These are phyloP conservation scores for Suillus decipiens DNA, from an alignment of 768 basidiomycete genomes.

Conservation along the genomic window DNA sequence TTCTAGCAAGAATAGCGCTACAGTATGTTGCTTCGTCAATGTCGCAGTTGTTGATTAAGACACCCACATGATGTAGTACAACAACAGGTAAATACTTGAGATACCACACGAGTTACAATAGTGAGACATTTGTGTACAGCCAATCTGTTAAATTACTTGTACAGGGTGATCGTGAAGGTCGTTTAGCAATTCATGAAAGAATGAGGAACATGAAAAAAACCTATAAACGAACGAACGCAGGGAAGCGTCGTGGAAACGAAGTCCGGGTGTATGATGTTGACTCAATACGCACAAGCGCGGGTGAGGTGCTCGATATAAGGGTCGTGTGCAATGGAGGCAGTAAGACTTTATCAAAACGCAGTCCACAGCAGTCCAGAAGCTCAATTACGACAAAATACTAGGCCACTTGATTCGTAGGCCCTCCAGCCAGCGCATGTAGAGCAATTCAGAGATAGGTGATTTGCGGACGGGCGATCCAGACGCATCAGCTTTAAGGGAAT, in stretches of 20 bases:
- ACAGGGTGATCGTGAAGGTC: slow-evolving; percentile 1
- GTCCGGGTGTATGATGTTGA: slow-evolving; percentile 1
- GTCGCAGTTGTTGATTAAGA: neutral
- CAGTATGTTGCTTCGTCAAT: neutral
- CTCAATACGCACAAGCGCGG: neutral
- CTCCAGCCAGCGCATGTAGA: slow-evolving; percentile 98
- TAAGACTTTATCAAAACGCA: neutral
- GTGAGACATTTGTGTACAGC: slow-evolving; percentile 4
- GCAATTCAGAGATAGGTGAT: slow-evolving; percentile 91
- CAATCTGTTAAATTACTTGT: neutral
- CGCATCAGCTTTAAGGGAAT: slow-evolving; percentile 39
- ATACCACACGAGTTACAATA: neutral
- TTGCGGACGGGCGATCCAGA: slow-evolving; percentile 50
- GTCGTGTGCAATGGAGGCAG: neutral
- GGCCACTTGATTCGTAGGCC: slow-evolving; percentile 92
- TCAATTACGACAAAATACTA: slow-evolving; percentile 48
- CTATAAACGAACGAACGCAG: slow-evolving; percentile 6
- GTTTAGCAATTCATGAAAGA: slow-evolving; percentile 17
- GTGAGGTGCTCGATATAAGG: neutral
- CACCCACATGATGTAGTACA: neutral
- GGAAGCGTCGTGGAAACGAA: slow-evolving; percentile 6
- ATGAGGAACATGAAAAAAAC: slow-evolving; percentile 11
- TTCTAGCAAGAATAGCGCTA: neutral
- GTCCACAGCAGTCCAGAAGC: neutral
- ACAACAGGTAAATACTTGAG: neutral